phyloP scores from a whole-genome alignment of 306 rosid genomes.

The Prunus armeniaca region DNA sequence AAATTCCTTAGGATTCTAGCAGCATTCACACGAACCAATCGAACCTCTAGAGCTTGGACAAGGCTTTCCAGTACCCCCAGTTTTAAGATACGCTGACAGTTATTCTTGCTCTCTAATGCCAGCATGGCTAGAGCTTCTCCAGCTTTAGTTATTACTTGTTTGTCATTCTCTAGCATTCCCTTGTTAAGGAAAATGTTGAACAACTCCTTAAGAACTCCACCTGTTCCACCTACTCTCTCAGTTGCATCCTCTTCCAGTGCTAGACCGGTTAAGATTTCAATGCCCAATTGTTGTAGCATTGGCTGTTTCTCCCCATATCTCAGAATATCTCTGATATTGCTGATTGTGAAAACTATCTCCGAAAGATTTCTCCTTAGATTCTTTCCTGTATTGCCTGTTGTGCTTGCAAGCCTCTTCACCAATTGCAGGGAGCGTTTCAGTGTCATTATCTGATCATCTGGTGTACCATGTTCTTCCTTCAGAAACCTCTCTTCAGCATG shows the following conservation, averaged over 20 bases:
- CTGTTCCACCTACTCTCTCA: slow-evolving; percentile 84
- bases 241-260: slow-evolving; percentile 82
- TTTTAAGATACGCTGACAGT: slow-evolving; percentile 63
- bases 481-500: slow-evolving; percentile 65
- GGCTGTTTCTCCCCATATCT: slow-evolving; percentile 70
- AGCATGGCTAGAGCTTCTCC: slow-evolving; percentile 95
- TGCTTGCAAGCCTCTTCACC: slow-evolving; percentile 79
- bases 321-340: slow-evolving; percentile 77
- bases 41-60: slow-evolving; percentile 46
- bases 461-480: slow-evolving; percentile 44
- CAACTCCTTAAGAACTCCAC: slow-evolving; percentile 76
- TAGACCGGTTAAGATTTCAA: slow-evolving; percentile 75
- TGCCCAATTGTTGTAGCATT: slow-evolving; percentile 64
- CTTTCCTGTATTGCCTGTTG: slow-evolving; percentile 75
- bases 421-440: slow-evolving; percentile 79
- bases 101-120: slow-evolving; percentile 72
- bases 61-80: slow-evolving; percentile 52
- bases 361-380: slow-evolving; percentile 73
- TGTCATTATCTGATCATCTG: slow-evolving; percentile 45
- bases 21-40: slow-evolving; percentile 58
- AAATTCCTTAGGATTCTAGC: slow-evolving; percentile 83
- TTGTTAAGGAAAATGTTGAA: slow-evolving; percentile 60
- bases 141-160: slow-evolving; percentile 49
- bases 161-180: slow-evolving; percentile 33
- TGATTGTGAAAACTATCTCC: slow-evolving; percentile 76